These are phyloP conservation scores for Venturia pyrina DNA, from an alignment of 2,329 filamentous ascomycete species.

Conservation along the genomic window DNA sequence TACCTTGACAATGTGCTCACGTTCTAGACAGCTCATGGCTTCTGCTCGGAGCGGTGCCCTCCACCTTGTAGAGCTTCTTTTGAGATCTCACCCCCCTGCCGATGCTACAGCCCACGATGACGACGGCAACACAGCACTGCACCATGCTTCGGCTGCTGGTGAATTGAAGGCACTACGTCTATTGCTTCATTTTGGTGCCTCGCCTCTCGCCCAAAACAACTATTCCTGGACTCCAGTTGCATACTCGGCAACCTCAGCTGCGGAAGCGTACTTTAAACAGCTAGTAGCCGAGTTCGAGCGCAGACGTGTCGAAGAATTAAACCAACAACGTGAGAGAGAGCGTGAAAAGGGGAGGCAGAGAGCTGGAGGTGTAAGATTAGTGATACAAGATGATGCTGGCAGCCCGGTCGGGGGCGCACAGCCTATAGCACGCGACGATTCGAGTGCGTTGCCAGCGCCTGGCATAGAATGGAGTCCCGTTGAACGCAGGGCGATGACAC, in stretches of 20 bases:
- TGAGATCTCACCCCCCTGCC: constrained; percentile 22
- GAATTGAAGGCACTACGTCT: constrained; percentile 69
- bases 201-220: constrained; percentile 60
- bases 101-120: constrained; percentile 40
- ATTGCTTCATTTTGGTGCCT: constrained; percentile 67
- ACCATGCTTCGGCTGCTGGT: constrained; percentile 76
- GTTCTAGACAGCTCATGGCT: constrained; percentile 24
- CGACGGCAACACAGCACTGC: constrained; percentile 76
- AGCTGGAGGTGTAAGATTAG: constrained; percentile 25
- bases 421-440: constrained; percentile 24
- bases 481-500: constrained; percentile 30
- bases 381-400: constrained; percentile 23
- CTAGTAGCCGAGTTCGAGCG: constrained; percentile 63
- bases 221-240: constrained; percentile 77
- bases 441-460: constrained; percentile 22
- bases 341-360: constrained; percentile 18
- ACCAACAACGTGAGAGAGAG: constrained; percentile 23
- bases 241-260: constrained; percentile 72
- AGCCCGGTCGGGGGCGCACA: constrained; percentile 13
- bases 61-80: constrained; percentile 32
- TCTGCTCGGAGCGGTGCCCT: constrained; percentile 31
- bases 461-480: constrained; percentile 30
- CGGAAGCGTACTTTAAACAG: constrained; percentile 74
- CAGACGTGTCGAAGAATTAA: constrained; percentile 38
- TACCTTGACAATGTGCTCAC: not conserved